Conservation (phyloP, 805 yeast species). For the Komagataella kurtzmanii region DNA sequence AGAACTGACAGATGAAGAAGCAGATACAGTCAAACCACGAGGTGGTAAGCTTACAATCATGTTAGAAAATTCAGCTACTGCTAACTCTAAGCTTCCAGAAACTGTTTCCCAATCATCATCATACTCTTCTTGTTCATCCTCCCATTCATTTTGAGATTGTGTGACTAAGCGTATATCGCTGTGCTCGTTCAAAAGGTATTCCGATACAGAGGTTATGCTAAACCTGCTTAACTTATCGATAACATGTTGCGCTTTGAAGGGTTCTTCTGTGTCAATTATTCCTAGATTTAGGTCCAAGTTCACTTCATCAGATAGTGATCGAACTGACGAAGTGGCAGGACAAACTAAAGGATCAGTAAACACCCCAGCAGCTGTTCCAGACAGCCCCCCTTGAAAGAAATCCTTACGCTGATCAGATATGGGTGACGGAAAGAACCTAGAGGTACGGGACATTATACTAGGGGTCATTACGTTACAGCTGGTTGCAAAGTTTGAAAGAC, state of each 20-base stretch:
- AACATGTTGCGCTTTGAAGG: neutral
- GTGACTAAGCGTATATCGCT: neutral
- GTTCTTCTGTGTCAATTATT: neutral
- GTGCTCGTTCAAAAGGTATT: neutral
- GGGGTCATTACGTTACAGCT: neutral
- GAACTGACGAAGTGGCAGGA: neutral
- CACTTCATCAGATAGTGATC: neutral
- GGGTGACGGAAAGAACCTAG: constrained; percentile 23
- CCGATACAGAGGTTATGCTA: neutral
- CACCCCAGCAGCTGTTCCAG: neutral
- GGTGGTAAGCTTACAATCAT: neutral
- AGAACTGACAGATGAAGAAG: neutral
- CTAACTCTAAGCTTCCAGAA: neutral
- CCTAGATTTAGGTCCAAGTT: neutral
- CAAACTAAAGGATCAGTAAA: neutral
- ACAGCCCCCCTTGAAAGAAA: constrained; percentile 2
- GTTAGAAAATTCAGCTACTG: neutral
- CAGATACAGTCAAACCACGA: neutral
- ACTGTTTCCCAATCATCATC: neutral
- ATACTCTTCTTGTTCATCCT: neutral
- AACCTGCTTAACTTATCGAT: neutral
- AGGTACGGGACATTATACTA: constrained; percentile 10
- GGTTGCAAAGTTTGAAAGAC: neutral
- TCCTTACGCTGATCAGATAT: constrained; percentile 8
- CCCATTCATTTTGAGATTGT: neutral